phyloP scores from a whole-genome alignment of 306 rosid genomes.

The Luffa aegyptiaca region DNA sequence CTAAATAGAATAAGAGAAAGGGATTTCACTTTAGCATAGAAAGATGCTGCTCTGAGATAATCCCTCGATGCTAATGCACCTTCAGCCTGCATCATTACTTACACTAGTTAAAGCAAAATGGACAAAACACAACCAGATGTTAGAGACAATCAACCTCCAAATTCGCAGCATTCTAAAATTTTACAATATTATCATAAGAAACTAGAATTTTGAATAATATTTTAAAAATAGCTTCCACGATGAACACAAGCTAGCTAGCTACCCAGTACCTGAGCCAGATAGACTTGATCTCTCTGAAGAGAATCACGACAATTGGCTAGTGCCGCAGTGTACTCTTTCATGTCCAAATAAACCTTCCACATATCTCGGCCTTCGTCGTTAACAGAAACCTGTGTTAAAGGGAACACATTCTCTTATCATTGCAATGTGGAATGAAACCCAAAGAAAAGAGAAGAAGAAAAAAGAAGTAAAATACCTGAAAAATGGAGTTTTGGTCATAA shows the following conservation, averaged over 20 bases:
- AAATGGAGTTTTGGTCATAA: constrained; percentile 81
- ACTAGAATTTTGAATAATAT: not conserved
- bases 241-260: constrained; percentile 12
- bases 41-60: constrained; percentile 84
- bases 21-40: constrained; percentile 74
- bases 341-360: constrained; percentile 98
- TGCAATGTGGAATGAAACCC: constrained; percentile 3
- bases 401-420: constrained; percentile 9
- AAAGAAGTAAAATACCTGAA: constrained; percentile 50
- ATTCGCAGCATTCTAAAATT: not conserved
- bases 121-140: not conserved
- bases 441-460: not conserved
- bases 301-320: constrained; percentile 86
- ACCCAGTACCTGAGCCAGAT: constrained; percentile 59
- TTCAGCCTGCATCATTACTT: constrained; percentile 76
- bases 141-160: not conserved
- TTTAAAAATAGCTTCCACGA: not conserved
- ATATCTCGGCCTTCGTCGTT: constrained; percentile 92
- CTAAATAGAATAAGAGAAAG: constrained; percentile 19
- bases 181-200: not conserved
- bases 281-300: constrained; percentile 92
- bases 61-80: constrained; percentile 76
- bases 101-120: constrained; percentile 13
- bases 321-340: constrained; percentile 89
- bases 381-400: constrained; percentile 59